Evolutionary conservation across 805 yeast species (phyloP), one percentile per base, ranked within the genome.

Genomic region (Lipomyces orientalis): DNA sequence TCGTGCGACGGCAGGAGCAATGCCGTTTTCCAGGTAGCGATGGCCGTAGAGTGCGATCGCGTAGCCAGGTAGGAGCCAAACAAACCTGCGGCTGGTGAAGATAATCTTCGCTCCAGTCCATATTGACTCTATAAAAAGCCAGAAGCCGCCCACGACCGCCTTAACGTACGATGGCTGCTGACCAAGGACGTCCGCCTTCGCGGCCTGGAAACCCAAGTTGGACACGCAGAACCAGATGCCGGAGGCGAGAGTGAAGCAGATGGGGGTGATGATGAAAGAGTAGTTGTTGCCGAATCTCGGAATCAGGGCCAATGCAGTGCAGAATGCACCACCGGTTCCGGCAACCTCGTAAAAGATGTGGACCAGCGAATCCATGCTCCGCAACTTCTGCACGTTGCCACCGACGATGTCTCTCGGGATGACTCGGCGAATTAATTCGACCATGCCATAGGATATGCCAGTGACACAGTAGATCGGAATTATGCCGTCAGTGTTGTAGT

Each of bases 1-100:
- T 25, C 29, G 29, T 25, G 29, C 29, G 29, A 25, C 29, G 29
- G 49, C 49, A 12, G 49, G 49, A 14, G 49, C 49, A 39, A 39
- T 39, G n/a, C 49, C 49, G 49, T 39, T 39, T 39, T 39, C 49
- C 49, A 39, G 49, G n/a, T 39, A 39, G 49, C 49, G 49, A 39
- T 39, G 49, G 49, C 49, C 49, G 49, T 39, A 39, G 49, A 39
- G 49, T 2, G 49, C 49, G n/a, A 39, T 39, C 49, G 49, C 12
- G 49, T 39, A 39, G 49, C 49, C 49, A 14, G 49, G 49, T 2
- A 39, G 49, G n/a, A 39, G 49, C 49, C 49, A 39, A 16, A 39
- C n/a, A 16, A 39, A 39, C 49, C 49, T 1, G 49, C 49, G 49
- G 49, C 49, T 39, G 12, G 16, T 12, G n/a, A 39, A 39, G n/a